Percentiles rank a stretch among this genome's conserved stretches.
These are phyloP conservation scores for Lactarius psammicola DNA, from an alignment of 768 basidiomycete genomes.

Conservation along the genomic window DNA sequence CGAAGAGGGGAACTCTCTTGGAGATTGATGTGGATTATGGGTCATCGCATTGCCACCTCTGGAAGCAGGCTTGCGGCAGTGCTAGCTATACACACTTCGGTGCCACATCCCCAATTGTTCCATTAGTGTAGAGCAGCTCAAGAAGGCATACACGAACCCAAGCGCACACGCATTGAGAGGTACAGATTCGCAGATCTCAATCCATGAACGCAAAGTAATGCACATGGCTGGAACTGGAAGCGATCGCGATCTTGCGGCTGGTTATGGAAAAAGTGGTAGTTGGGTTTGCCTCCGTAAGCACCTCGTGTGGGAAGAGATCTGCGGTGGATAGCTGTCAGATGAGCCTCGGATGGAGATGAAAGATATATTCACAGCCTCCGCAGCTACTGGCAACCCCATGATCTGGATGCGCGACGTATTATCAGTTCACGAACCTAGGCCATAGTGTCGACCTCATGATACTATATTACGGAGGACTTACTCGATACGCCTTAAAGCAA, in stretches of 20 bases:
- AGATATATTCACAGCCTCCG: conserved; percentile 4
- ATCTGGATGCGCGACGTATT: neutral
- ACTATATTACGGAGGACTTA: too few relatives aligned
- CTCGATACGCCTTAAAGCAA: neutral
- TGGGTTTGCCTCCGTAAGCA: neutral
- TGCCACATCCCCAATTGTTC: neutral
- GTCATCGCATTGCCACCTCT: neutral
- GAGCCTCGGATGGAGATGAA: neutral
- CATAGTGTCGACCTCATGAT: neutral
- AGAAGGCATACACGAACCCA: neutral
- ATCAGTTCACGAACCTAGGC: conserved; percentile 3
- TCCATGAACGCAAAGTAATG: neutral
- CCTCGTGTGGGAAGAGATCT: conserved; percentile 12
- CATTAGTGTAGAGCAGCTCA: neutral
- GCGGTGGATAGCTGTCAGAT: neutral
- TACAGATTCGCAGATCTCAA: neutral
- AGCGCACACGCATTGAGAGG: neutral
- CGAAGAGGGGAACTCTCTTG: neutral
- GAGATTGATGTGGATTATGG: conserved; percentile 7
- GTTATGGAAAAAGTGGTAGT: neutral
- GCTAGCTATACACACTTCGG: too few relatives aligned
- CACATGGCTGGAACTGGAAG: too few relatives aligned
- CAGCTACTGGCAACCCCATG: neutral
- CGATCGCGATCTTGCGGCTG: neutral
- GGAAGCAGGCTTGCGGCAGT: conserved; percentile 12